Base-by-base conservation (phyloP, 1,284 basidiomycete genomes). In the Cryptococcus sp. region DNA sequence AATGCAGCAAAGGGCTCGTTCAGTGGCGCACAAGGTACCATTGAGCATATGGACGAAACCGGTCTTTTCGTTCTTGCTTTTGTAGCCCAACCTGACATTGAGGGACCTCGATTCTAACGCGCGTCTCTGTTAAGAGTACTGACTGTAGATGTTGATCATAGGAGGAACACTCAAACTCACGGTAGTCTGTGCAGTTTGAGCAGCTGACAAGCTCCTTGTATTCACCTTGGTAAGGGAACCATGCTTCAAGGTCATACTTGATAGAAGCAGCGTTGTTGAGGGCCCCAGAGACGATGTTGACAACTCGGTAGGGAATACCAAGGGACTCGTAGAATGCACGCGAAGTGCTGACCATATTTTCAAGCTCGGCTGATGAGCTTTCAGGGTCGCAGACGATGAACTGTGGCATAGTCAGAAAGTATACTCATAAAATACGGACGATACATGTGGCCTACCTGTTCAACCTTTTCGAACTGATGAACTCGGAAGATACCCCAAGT, bases 401-500 rank as follows among this genome's bases (percentile, higher is more conserved):
- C 80, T 96, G 53, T n/a, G 16, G n/a, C n/a, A 46, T 52, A 20
- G 24, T 18, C 9, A 53, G 44, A 55, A 36, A 60, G 18, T 20
- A 9, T 9, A 9, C 28, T 8, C 12, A 33, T 16, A 37, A 50
- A 8, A 37, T 35, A 3, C 23, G n/a, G 3, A 33, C 38, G 36
- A 16, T 5, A 7, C 5, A 37, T 4, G 28, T 24, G 0, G 56
- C 77, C 50, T 46, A 80, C 80, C 75, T 84, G 83, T 77, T 99
- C 96, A 52, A 99, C 84, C 80, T 99, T 99, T 79, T 99, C 96
- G 68, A 99, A 99, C 79, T 99, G 96, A 77, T 99, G 96, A 51
- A 98, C 94, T 38, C 96, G 90, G 86, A 98, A 98, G 78, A 98
- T 97, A 57, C 95, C 96, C 93, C 95, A 98, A 80, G 96, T 98